Evolutionary conservation across 768 basidiomycete genomes (phyloP).

Genomic region (Phanerochaete sordida): DNA sequence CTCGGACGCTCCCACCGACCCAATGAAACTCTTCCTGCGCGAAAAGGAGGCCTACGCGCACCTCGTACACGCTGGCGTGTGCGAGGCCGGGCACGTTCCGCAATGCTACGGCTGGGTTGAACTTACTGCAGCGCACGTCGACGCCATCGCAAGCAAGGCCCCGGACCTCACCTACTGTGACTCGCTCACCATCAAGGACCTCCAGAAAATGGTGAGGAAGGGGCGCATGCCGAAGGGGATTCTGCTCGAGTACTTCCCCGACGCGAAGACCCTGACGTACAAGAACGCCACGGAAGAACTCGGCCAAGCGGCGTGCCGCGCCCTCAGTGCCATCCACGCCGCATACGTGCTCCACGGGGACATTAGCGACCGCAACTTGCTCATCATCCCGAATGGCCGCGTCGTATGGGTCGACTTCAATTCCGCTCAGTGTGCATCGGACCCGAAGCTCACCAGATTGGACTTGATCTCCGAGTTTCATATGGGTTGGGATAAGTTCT

Average conservation of each 20-base stretch:
- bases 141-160: not conserved
- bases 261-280: not conserved
- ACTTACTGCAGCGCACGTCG: slow-evolving; percentile 6
- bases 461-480: not conserved
- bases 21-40: not conserved
- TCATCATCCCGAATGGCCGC: not conserved
- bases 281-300: slow-evolving; percentile 4
- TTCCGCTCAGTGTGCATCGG: not conserved
- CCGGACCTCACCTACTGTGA: too few relatives aligned
- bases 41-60: slow-evolving; percentile 14
- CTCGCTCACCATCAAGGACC: too few relatives aligned
- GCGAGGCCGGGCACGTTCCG: slow-evolving; percentile 8
- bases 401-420: slow-evolving; percentile 6
- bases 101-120: slow-evolving; percentile 16
- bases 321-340: slow-evolving; percentile 4
- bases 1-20: not conserved
- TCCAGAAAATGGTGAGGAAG: too few relatives aligned
- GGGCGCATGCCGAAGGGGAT: not conserved
- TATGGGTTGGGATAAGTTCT: not conserved
- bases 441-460: too few relatives aligned
- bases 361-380: not conserved
- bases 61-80: slow-evolving; percentile 13
- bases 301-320: slow-evolving; percentile 4
- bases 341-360: slow-evolving; percentile 12
- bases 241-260: slow-evolving; percentile 12